Evolutionary conservation across 2,329 filamentous ascomycete species (phyloP), one percentile per base, ranked within the genome.

Genomic region (Alternaria gansuensis): DNA sequence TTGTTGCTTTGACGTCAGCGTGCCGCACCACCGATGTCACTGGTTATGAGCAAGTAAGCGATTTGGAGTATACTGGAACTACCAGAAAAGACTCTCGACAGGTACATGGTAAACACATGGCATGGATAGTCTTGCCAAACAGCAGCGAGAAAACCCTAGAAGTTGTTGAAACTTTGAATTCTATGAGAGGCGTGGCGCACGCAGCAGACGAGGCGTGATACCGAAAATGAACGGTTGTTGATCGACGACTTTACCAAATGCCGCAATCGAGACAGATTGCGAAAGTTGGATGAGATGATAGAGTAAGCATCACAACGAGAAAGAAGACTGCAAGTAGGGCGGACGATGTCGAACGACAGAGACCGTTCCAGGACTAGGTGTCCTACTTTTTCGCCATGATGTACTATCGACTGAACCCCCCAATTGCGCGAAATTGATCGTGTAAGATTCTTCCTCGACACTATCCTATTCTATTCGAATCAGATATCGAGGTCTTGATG

Each of bases 251-350:
- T 1, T 46, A 11, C 2, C 2, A 8, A n/a, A 9, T 33, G 5
- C 23, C 4, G 43, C 11, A 33, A 14, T 46, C 5, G 17, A 5
- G 6, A 14, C 9, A 33, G 11, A 10, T n/a, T 13, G 29, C 10
- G 6, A 10, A 2, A n/a, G 3, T 2, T 24, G 0, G 7, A 8
- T 2, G 11, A 14, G 2, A 24, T 10, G 0, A 33, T 17, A 6
- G 3, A 4, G 17, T 45, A 5, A 10, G 31, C 5, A 23, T 23
- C 29, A n/a, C 6, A 3, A 14, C 6, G 6, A 14, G 17, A 17
- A 46, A 4, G 1, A 13, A 23, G 28, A 23, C 3, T 10, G 5
- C n/a, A 9, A 7, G 17, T 33, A 46, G 17, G 17, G 11, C 9
- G 11, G 28, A 2, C 3, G 17, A 46, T 14, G 11, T 46, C 17